Percentiles rank a stretch among this genome's conserved stretches.
These are phyloP conservation scores for Saccharomycopsis guyanensis DNA, from an alignment of 805 yeast species.

Conservation along the genomic window DNA sequence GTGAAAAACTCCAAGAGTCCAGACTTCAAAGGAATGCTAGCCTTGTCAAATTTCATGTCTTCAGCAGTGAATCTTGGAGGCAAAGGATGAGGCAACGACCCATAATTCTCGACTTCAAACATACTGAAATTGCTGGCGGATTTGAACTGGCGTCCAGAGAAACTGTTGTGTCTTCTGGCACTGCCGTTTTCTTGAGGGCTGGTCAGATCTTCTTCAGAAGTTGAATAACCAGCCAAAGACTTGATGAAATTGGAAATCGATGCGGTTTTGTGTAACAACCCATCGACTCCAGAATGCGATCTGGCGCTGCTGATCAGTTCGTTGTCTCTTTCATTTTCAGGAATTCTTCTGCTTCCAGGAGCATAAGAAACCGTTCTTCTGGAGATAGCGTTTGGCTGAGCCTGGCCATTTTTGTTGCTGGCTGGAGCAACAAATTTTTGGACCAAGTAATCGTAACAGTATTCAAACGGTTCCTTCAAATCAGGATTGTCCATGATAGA, in stretches of 20 bases:
- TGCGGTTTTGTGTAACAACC: conserved; percentile 6
- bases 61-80: conserved; percentile 23
- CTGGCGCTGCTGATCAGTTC: no score
- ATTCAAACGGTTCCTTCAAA: conserved; percentile 17
- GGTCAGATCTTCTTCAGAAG: no score
- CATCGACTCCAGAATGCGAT: not conserved
- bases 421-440: conserved; percentile 3
- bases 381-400: not conserved
- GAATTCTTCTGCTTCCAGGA: not conserved
- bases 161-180: conserved; percentile 2
- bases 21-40: conserved; percentile 48
- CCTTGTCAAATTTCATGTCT: conserved; percentile 27
- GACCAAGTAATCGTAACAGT: conserved; percentile 17
- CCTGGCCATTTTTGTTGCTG: no score
- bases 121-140: conserved; percentile 5
- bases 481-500: conserved; percentile 27
- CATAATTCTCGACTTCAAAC: conserved; percentile 7
- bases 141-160: conserved; percentile 9
- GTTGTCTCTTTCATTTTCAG: not conserved
- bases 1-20: conserved; percentile 66
- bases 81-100: conserved; percentile 18
- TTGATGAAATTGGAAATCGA: conserved; percentile 16
- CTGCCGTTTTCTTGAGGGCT: no score
- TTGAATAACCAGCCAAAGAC: conserved; percentile 9
- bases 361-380: not conserved